Percentiles rank a stretch among this genome's conserved stretches.
phyloP scores from a whole-genome alignment of 805 yeast species.

The Hanseniaspora occidentalis region DNA sequence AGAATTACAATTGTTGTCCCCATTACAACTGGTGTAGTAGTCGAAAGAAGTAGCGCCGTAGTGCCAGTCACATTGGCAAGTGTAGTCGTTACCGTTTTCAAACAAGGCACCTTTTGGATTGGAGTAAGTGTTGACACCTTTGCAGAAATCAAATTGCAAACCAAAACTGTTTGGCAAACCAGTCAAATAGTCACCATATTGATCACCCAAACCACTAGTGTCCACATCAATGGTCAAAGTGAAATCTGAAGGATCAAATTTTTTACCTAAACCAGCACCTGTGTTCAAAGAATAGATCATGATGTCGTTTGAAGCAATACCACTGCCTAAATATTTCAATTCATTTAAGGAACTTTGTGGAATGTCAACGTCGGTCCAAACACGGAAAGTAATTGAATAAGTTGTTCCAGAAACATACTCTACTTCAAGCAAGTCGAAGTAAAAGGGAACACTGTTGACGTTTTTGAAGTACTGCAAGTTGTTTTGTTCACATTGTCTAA shows the following conservation, averaged over 20 bases:
- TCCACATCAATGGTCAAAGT: not conserved
- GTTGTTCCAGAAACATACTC: not conserved
- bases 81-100: not conserved
- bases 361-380: not conserved
- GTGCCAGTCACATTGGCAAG: slow-evolving; percentile 4
- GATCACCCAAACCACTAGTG: not conserved
- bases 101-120: not conserved
- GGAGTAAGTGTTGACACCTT: not conserved
- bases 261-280: not conserved
- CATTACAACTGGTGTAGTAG: slow-evolving; percentile 4
- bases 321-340: not conserved
- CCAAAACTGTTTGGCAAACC: slow-evolving; percentile 1
- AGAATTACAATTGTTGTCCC: slow-evolving; percentile 4
- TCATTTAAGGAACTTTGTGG: not conserved
- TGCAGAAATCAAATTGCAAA: slow-evolving; percentile 7
- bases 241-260: not conserved
- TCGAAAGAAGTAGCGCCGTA: slow-evolving; percentile 6
- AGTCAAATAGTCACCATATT: not conserved
- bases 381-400: not conserved
- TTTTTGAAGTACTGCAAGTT: not conserved
- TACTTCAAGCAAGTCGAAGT: not conserved
- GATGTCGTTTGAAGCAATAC: not conserved
- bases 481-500: not conserved
- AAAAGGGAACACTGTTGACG: not conserved
- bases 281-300: slow-evolving; percentile 1